Evolutionary conservation across 352 stramenopile genomes (phyloP), one percentile per base, ranked within the genome.

Genomic region (Phytophthora citricola): DNA sequence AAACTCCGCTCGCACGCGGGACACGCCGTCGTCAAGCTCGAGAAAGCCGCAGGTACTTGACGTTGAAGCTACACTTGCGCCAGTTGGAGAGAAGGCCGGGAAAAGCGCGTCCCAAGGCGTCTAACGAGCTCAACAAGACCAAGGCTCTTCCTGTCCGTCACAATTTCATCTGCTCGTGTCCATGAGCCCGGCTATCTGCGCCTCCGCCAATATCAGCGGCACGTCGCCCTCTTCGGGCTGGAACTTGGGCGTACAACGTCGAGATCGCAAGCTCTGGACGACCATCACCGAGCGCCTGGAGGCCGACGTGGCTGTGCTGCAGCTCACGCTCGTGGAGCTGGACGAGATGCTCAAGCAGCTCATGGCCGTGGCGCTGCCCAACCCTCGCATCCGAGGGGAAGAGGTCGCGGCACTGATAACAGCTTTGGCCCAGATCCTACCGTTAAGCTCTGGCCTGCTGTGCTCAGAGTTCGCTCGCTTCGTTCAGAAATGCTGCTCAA

Each of bases 311-410:
- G 41, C 63, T 1, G 69, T 75, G 62, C 59, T 83, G 56, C 67
- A 76, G 69, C 75, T 94, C 54, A 93, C 83, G 56, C 76, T 85
- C 8, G 86, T 94, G 53, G 83, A 94, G 43, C 61, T 93, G 53
- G 84, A 94, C 40, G 87, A 94, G n/a, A 90, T 92, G n/a, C 57
- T 94, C 3, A 76, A 75, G 40, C 84, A 94, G 58, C 59, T 93
- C n/a, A 53, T 90, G 38, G 50, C 44, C 43, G 63, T 93, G 20
- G 41, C 72, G 32, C 58, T 92, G 39, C 85, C 86, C n/a, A 91
- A 87, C 40, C 55, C 84, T 45, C 78, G 83, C 20, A 87, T 93
- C 58, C 73, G 85, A 51, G 73, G 81, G 46, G 87, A 89, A 40
- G 83, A 92, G 29, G 75, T 94, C 7, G 85, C 86, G 26, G 66